phyloP scores from a whole-genome alignment of 139 green algal species.

The Helicosporidium sp. region DNA sequence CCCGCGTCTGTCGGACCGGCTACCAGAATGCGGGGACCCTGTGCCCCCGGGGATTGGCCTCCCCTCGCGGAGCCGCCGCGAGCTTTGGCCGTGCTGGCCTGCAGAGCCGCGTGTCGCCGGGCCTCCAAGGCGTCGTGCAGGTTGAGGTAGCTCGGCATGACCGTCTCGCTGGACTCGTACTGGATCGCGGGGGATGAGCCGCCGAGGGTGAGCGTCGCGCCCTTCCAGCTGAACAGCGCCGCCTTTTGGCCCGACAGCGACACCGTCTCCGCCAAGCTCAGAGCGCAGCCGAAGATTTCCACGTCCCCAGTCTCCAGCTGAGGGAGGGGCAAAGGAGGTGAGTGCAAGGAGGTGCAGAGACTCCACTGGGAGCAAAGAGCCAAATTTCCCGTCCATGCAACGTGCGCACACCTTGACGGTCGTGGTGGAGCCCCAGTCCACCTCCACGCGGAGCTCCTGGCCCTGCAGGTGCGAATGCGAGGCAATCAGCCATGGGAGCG shows the following conservation, averaged over 20 bases:
- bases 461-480: constrained; percentile 8
- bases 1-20: constrained; percentile 67
- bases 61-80: no score
- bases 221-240: constrained; percentile 64
- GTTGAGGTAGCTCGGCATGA: constrained; percentile 62
- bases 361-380: no score
- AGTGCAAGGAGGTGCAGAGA: no score
- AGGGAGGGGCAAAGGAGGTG: no score
- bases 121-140: constrained; percentile 45
- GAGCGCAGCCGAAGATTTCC: background rate
- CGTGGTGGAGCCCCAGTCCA: constrained; percentile 19
- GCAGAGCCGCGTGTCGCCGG: constrained; percentile 19
- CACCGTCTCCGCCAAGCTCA: constrained; percentile 21
- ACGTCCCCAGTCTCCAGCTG: no score
- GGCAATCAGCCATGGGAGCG: background rate
- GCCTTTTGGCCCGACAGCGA: constrained; percentile 47
- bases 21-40: constrained; percentile 31
- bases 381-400: no score
- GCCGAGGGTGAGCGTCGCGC: no score
- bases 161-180: constrained; percentile 62
- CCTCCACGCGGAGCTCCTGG: constrained; percentile 35
- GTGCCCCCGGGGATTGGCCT: background rate
- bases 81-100: no score
- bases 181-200: constrained; percentile 17
- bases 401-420: constrained; percentile 23